phyloP scores from a whole-genome alignment of 805 yeast genomes.

The Limtongozyma cylindracea region DNA sequence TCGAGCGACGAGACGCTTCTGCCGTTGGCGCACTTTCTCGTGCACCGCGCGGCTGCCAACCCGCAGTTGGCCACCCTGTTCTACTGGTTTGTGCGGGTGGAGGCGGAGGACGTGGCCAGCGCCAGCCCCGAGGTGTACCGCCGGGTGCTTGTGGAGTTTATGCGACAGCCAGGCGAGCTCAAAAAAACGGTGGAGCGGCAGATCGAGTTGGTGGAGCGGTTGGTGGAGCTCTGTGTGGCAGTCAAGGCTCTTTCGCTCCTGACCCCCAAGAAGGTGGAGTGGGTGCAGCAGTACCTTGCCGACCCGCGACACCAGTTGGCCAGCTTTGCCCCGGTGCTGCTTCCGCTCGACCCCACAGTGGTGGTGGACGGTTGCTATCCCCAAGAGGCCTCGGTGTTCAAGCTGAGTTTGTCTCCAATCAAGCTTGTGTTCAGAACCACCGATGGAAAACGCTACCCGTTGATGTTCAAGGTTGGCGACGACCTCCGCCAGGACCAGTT shows the following conservation, averaged over 20 bases:
- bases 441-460: conserved; percentile 27
- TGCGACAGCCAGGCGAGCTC: conserved; percentile 14
- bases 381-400: conserved; percentile 66
- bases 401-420: conserved; percentile 74
- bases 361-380: conserved; percentile 55
- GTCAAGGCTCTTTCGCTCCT: conserved; percentile 24
- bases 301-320: conserved; percentile 17
- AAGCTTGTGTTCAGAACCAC: conserved; percentile 53
- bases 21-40: conserved; percentile 51
- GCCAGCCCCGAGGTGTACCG: conserved; percentile 1
- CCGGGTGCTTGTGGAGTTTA: conserved; percentile 5
- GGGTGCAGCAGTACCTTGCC: conserved; percentile 26
- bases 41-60: conserved; percentile 42
- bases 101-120: conserved; percentile 35
- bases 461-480: conserved; percentile 91
- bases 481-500: conserved; percentile 92
- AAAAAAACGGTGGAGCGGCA: conserved; percentile 23
- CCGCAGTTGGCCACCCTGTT: conserved; percentile 54
- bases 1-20: conserved; percentile 2
- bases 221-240: conserved; percentile 38
- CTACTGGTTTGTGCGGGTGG: conserved; percentile 84
- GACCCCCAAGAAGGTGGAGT: conserved; percentile 48
- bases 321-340: conserved; percentile 25
- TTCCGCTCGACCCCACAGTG: conserved; percentile 71
- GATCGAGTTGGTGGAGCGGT: conserved; percentile 36